Base-by-base conservation (phyloP, 2,329 filamentous ascomycete species). In the Ophidiomyces ophidiicola region DNA sequence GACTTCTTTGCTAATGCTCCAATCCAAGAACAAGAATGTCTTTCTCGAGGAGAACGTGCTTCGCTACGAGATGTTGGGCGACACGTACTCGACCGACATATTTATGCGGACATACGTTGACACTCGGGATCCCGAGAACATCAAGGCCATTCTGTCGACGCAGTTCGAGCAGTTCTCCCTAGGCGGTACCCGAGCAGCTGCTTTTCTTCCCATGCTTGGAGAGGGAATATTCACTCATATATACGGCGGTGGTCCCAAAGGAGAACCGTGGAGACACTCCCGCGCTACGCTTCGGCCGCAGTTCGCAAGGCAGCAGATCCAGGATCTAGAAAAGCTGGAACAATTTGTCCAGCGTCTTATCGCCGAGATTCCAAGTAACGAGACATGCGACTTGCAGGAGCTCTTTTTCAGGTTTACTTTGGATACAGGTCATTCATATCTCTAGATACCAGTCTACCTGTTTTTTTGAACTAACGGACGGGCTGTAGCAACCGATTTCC, bases 361-460 rank as follows among this genome's bases (percentile, higher is more conserved):
- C 92, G 46, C 68, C 70, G 19, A 72, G 24, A 45, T 75, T 39
- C 69, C 69, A 1, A 70, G 70, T 0, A 66, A 56, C 10, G 42
- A 67, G 5, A 67, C 73, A 6, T 65, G 88, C 20, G 76, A 92
- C 50, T 74, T 88, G 6, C 72, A 76, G 47, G 75, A 86, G 44
- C 66, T 93, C 39, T 80, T 94, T 61, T 92, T 85, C 65, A 71
- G 82, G n/a, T 80, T 79, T 53, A 87, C 85, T 0, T 70, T 94
- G 19, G 87, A 94, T 59, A 45, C 44, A 28, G 41, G 44, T 41
- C 14, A 12, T 12, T 32, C 17, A 17, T 17, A 18, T 20, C 11
- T 18, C 2, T 10, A 15, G n/a, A 24, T 32, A 11, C 18, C 24
- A 26, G 24, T 26, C 7, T n/a, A 7, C n/a, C n/a, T 26, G 24